Conservation (phyloP, 2,329 filamentous ascomycete species). For the Cytospora chrysosperma region DNA sequence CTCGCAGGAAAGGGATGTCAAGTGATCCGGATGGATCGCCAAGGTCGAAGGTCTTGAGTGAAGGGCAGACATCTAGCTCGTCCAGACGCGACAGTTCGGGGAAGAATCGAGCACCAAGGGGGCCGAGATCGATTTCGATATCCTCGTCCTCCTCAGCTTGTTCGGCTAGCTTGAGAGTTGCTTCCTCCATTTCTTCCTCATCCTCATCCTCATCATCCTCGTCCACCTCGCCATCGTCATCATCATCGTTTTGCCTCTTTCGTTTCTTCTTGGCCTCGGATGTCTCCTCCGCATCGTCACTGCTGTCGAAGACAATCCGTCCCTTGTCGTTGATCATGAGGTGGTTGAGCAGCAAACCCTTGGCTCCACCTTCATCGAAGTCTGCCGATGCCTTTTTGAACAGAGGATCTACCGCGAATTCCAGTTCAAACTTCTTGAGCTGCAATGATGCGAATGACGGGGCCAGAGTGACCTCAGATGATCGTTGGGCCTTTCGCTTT, state of each 20-base stretch:
- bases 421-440: constrained; percentile 95
- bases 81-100: constrained; percentile 75
- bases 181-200: constrained; percentile 40
- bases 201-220: constrained; percentile 41
- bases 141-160: constrained; percentile 54
- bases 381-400: constrained; percentile 99
- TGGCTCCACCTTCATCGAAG: constrained; percentile 96
- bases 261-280: constrained; percentile 41
- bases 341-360: constrained; percentile 91
- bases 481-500: constrained; percentile 61
- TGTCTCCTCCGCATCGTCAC: constrained; percentile 71
- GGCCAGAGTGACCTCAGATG: constrained; percentile 89
- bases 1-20: constrained; percentile 89
- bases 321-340: constrained; percentile 91
- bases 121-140: constrained; percentile 74
- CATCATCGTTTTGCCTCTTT: constrained; percentile 33
- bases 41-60: constrained; percentile 88
- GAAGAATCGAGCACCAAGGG: constrained; percentile 79
- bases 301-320: constrained; percentile 97
- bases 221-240: constrained; percentile 38
- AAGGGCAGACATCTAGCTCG: constrained; percentile 89
- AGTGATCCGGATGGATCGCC: constrained; percentile 81
- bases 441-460: constrained; percentile 85
- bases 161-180: constrained; percentile 42
- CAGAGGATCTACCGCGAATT: constrained; percentile 94